Base-by-base conservation (phyloP, 2,329 filamentous ascomycete species). In the Gyromitra esculenta region DNA sequence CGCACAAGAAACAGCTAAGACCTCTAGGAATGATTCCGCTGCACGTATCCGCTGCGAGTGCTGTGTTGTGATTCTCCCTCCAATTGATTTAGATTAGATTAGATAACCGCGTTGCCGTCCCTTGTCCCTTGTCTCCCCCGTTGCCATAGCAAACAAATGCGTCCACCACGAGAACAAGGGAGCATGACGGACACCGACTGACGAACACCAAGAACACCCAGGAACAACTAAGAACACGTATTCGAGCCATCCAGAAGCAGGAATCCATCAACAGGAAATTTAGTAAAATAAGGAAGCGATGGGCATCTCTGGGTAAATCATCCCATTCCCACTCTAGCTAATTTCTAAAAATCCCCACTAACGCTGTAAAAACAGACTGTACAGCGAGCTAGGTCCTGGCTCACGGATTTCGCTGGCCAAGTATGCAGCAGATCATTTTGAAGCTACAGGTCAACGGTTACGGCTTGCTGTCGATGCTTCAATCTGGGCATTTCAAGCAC, bases 401-500 rank as follows among this genome's bases (percentile, higher is more conserved):
- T 87, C 91, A 81, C 89, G 94, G 76, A 87, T 96, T 70, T 91
- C 96, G 18, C 87, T 99, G 8, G 89, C 92, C 43, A 96, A 93
- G 82, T 87, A 98, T 65, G 91, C 94, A 39, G 87, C 94, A 59
- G 89, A 94, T 62, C 91, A 92, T 80, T 88, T 96, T 79, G 89
- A 93, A 81, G 84, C 87, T 69, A 89, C 89, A 9, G 87, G 88
- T 31, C 88, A 91, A 1, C 94, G 94, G 0, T 86, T 98, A 52
- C 91, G 94, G 52, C 87, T 99, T 60, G 96, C 96, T 50, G 92
- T 99, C 79, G 96, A 99, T 82, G 92, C 97, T 80, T 93, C 94
- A 1, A 98, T 99, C 82, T 99, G 96, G 96, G 91, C 97, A 57
- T 98, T 97, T 82, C 96, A 99, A 82, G 91, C 91, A 11, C 94